Conservation (phyloP, 73 alveolate species). For the Paramecium tetraurelia region DNA sequence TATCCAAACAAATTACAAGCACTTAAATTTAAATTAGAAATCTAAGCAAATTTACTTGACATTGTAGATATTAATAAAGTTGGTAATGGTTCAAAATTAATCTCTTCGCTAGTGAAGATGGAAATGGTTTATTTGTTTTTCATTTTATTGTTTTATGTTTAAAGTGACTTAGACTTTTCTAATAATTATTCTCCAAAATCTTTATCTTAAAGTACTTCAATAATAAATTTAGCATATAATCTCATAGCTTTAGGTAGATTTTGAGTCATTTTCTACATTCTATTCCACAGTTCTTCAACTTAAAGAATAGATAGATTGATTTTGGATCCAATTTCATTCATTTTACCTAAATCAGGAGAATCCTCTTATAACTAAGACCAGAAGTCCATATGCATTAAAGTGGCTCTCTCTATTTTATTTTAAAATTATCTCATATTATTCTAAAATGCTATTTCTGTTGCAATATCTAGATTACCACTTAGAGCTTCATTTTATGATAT, state of each 20-base stretch:
- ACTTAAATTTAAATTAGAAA: slow-evolving; percentile 33
- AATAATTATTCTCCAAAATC: slow-evolving; percentile 21
- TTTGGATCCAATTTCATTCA: slow-evolving; percentile 53
- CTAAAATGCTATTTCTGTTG: slow-evolving; percentile 38
- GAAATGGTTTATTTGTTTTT: background rate
- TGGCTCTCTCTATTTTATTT: slow-evolving; percentile 52
- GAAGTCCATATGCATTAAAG: slow-evolving; percentile 59
- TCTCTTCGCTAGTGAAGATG: background rate
- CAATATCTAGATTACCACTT: slow-evolving; percentile 31
- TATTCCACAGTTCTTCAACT: slow-evolving; percentile 56
- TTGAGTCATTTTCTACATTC: slow-evolving; percentile 2
- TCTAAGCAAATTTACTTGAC: slow-evolving; percentile 21
- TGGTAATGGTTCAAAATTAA: slow-evolving; percentile 32
- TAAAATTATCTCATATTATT: slow-evolving; percentile 40
- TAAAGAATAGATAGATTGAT: slow-evolving; percentile 1
- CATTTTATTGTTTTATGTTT: slow-evolving; percentile 5
- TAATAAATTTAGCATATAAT: slow-evolving; percentile 39
- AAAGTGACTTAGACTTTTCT: background rate
- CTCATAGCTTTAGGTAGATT: slow-evolving; percentile 59
- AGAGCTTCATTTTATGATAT: background rate
- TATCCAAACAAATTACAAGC: slow-evolving; percentile 43
- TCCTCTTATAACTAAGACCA: slow-evolving; percentile 59
- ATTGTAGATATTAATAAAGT: slow-evolving; percentile 22
- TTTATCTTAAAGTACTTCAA: slow-evolving; percentile 54
- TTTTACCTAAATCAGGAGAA: slow-evolving; percentile 53